These are phyloP conservation scores for Backusella mclennaniae DNA, from an alignment of 192 early-diverging fungal species.

Conservation along the genomic window DNA sequence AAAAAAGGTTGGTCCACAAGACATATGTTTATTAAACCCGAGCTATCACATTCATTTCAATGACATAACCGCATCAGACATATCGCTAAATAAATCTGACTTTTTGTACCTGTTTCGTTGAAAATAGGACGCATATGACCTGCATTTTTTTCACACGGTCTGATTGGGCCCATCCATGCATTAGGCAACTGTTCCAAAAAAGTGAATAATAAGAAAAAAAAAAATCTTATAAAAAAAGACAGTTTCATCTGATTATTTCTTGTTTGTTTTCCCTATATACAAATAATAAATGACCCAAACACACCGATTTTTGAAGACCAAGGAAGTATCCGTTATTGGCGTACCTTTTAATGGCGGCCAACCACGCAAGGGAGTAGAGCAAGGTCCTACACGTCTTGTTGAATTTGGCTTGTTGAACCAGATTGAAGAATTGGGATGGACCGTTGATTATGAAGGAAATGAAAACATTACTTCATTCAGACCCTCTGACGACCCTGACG, in stretches of 20 bases:
- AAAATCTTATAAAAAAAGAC: background rate
- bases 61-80: background rate
- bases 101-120: background rate
- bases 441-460: slow-evolving; percentile 74
- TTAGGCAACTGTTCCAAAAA: background rate
- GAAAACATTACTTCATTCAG: slow-evolving; percentile 66
- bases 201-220: background rate
- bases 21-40: background rate
- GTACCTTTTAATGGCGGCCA: slow-evolving; percentile 33
- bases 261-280: background rate
- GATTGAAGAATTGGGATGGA: slow-evolving; percentile 74
- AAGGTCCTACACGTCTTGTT: slow-evolving; percentile 81
- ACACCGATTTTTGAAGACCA: slow-evolving; percentile 13
- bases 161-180: background rate
- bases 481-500: slow-evolving; percentile 66
- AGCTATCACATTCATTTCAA: background rate
- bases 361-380: slow-evolving; percentile 81
- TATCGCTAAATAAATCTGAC: background rate
- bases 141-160: background rate
- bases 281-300: background rate
- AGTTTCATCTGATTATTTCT: slow-evolving; percentile 7
- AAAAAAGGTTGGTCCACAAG: background rate
- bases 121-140: background rate
- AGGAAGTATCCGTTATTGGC: slow-evolving; percentile 19
- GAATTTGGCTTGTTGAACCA: slow-evolving; percentile 88